phyloP scores from a whole-genome alignment of 1,284 basidiomycete genomes.

The Tetrapyrgos nigripes region DNA sequence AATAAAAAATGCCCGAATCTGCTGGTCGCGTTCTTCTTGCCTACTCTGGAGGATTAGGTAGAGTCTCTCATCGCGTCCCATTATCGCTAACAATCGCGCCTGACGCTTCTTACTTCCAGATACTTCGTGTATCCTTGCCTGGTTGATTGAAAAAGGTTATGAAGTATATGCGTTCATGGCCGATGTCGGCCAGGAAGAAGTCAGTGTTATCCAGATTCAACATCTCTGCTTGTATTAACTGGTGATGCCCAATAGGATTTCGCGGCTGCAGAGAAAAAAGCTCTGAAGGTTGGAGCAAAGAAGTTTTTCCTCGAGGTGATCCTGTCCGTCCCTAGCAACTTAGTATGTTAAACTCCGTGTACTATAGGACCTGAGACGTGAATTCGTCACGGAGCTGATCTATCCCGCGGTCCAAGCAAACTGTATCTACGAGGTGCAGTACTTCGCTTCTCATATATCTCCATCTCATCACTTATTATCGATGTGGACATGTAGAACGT shows the following conservation, averaged over 20 bases:
- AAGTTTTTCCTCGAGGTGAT: slow-evolving; percentile 92
- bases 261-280: slow-evolving; percentile 91
- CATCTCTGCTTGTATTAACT: slow-evolving; percentile 7
- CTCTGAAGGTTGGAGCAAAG: slow-evolving; percentile 90
- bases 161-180: slow-evolving; percentile 99
- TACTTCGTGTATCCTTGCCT: slow-evolving; percentile 96
- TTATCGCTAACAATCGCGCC: slow-evolving; percentile 2
- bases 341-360: background rate
- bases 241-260: slow-evolving; percentile 73
- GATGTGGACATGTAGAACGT: slow-evolving; percentile 72
- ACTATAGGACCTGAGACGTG: slow-evolving; percentile 87
- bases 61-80: slow-evolving; percentile 40
- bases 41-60: slow-evolving; percentile 98
- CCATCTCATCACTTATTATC: background rate
- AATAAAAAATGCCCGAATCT: slow-evolving; percentile 36
- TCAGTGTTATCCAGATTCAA: slow-evolving; percentile 31
- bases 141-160: slow-evolving; percentile 98
- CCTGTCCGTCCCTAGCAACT: background rate
- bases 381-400: slow-evolving; percentile 97
- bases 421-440: slow-evolving; percentile 92
- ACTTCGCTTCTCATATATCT: background rate
- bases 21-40: slow-evolving; percentile 89
- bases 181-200: slow-evolving; percentile 98
- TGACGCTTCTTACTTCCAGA: slow-evolving; percentile 53
- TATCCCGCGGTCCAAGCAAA: slow-evolving; percentile 99